Evolutionary conservation across 176 grass and related monocot species (phyloP).

Genomic region (Zizania latifolia): DNA sequence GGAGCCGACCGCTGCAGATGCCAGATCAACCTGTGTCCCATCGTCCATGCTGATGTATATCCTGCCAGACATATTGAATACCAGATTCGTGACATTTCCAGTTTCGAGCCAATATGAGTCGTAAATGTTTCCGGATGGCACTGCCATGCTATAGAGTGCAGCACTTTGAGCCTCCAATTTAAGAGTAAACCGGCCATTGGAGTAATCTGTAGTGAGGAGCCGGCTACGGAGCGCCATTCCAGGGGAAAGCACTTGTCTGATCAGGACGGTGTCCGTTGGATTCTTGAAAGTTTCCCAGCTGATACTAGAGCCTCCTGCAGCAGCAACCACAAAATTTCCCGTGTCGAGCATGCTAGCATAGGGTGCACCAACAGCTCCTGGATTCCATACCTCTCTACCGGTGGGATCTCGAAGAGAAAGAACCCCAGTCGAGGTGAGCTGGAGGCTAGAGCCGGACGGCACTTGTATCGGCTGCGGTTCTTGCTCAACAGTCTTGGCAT

Average conservation of each 20-base stretch:
- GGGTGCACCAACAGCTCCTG: not conserved
- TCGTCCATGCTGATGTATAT: constrained; percentile 14
- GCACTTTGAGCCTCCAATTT: not conserved
- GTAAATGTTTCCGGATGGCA: constrained; percentile 15
- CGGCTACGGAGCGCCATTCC: not conserved
- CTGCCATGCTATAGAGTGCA: not conserved
- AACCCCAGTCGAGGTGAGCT: constrained; percentile 25
- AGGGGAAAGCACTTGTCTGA: not conserved
- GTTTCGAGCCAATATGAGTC: constrained; percentile 24
- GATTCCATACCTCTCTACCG: constrained; percentile 13
- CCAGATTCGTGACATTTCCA: constrained; percentile 20
- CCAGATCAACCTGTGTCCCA: not conserved
- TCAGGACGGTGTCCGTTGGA: constrained; percentile 8
- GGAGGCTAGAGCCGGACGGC: constrained; percentile 10
- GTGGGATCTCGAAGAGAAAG: constrained; percentile 28
- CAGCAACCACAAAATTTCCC: constrained; percentile 41
- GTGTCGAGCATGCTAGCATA: constrained; percentile 44
- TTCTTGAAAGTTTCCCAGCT: not conserved
- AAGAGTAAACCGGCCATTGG: constrained; percentile 14
- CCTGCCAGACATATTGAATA: constrained; percentile 38
- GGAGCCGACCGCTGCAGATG: not conserved
- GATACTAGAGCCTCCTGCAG: not conserved
- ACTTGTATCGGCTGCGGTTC: not conserved
- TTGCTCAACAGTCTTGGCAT: not conserved
- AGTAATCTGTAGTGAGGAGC: not conserved